phyloP scores from a whole-genome alignment of 2,329 filamentous ascomycete species.

The Hypoxylon sp. region DNA sequence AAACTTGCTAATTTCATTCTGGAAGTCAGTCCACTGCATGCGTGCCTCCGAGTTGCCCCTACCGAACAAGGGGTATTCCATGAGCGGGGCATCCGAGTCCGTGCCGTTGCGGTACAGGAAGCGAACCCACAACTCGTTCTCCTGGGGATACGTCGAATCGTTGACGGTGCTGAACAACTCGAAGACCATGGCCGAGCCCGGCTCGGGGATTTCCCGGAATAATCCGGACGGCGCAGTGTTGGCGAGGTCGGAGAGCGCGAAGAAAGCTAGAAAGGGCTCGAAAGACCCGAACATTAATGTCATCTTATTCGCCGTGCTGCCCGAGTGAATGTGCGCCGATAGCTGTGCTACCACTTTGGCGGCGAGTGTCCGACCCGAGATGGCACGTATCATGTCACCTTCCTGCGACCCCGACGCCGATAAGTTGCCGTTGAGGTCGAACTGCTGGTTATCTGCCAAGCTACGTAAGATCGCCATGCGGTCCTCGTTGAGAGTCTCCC shows the following conservation, averaged over 20 bases:
- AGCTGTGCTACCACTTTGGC: slow-evolving; percentile 62
- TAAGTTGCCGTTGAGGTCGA: slow-evolving; percentile 67
- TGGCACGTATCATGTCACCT: slow-evolving; percentile 62
- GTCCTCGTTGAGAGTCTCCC: slow-evolving; percentile 56
- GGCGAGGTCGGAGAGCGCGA: slow-evolving; percentile 64
- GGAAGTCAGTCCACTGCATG: slow-evolving; percentile 60
- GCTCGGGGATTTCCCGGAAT: slow-evolving; percentile 69
- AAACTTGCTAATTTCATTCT: slow-evolving; percentile 56
- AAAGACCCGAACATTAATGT: slow-evolving; percentile 69
- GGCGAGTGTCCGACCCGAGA: slow-evolving; percentile 69
- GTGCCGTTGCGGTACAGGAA: slow-evolving; percentile 70
- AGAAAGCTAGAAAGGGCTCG: slow-evolving; percentile 70
- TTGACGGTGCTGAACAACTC: slow-evolving; percentile 69
- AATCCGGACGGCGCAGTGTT: slow-evolving; percentile 68
- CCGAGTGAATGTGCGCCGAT: slow-evolving; percentile 58
- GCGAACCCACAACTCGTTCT: slow-evolving; percentile 65
- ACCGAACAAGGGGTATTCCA: slow-evolving; percentile 60
- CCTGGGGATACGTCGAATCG: slow-evolving; percentile 51
- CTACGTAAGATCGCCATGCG: slow-evolving; percentile 69
- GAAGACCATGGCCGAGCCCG: slow-evolving; percentile 82
- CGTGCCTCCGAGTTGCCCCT: slow-evolving; percentile 53
- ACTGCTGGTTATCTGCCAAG: slow-evolving; percentile 79
- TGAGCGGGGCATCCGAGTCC: slow-evolving; percentile 55
- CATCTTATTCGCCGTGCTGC: slow-evolving; percentile 62
- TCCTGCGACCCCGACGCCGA: slow-evolving; percentile 66